phyloP scores from a whole-genome alignment of 495 filamentous ascomycete genomes.

The Friedmanniomyces simplex region DNA sequence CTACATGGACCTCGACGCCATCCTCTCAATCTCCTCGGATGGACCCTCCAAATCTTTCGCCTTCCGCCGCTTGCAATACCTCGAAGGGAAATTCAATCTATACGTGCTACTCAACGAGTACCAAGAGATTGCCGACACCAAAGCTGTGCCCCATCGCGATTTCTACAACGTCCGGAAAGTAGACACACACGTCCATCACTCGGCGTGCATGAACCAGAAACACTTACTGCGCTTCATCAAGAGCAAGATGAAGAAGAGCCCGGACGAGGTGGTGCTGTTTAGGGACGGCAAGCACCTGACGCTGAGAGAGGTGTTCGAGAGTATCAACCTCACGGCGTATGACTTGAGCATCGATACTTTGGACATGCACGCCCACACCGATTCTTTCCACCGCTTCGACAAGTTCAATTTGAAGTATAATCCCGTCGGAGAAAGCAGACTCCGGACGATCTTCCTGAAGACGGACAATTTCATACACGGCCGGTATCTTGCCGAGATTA shows the following conservation, averaged over 20 bases:
- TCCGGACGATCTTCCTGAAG: constrained; percentile 94
- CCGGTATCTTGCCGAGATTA: constrained; percentile 92
- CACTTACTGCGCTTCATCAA: constrained; percentile 97
- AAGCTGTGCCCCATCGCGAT: constrained; percentile 91
- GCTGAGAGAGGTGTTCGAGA: constrained; percentile 86
- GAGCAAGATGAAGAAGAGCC: constrained; percentile 97
- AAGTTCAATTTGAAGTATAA: constrained; percentile 99
- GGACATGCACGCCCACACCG: constrained; percentile 98
- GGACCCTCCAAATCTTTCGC: constrained; percentile 96
- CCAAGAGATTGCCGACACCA: constrained; percentile 95
- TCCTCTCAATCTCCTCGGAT: constrained; percentile 78
- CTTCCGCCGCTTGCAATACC: constrained; percentile 82
- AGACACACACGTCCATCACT: constrained; percentile 98
- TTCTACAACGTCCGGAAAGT: constrained; percentile 99
- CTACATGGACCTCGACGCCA: constrained; percentile 85
- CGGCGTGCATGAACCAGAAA: constrained; percentile 99
- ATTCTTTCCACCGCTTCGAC: constrained; percentile 97
- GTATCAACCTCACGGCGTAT: constrained; percentile 92
- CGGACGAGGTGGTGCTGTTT: constrained; percentile 85
- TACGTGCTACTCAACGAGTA: constrained; percentile 90
- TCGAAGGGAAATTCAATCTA: constrained; percentile 93
- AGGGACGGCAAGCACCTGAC: constrained; percentile 90
- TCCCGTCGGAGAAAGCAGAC: constrained; percentile 85
- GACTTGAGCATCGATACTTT: constrained; percentile 97
- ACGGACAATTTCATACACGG: constrained; percentile 97